Evolutionary conservation across 2,329 filamentous ascomycete species (phyloP), one percentile per base, ranked within the genome.

Genomic region (Corniculantispora saksenae): DNA sequence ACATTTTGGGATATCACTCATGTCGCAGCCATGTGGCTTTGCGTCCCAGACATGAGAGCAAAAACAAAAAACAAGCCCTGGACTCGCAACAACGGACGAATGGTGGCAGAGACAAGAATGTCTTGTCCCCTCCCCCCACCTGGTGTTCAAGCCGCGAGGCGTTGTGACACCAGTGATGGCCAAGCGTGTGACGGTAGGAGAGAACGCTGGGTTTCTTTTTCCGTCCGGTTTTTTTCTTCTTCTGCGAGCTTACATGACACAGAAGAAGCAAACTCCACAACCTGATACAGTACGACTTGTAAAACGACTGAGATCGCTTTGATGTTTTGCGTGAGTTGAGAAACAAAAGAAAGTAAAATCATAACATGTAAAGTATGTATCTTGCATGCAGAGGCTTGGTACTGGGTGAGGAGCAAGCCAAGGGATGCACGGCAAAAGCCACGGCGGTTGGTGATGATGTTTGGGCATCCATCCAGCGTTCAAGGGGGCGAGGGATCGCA

Each of bases 251-350:
- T 62, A 25, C 60, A 43, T 43, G 58, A 29, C 21, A 61, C 25
- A 6, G n/a, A 62, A 50, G 59, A 62, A 62, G 59, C 59, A 62
- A 62, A 62, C 59, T 55, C 27, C n/a, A 35, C 8, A 45, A 23
- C 12, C 7, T 23, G 19, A 51, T 40, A 32, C 21, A 19, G 48
- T 62, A 38, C n/a, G 48, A 21, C 48, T 8, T 47, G 50, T 6
- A 25, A 47, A 47, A 10, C n/a, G 19, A n/a, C 8, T 48, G n/a
- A n/a, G n/a, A n/a, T n/a, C n/a, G n/a, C n/a, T 21, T 25, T 21
- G 7, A 21, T 48, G 17, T 7, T 25, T n/a, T 10, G n/a, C 13
- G 45, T 48, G 19, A 21, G 9, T 25, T 21, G 17, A 21, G 17
- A 43, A 32, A 32, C 6, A 32, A 25, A 55, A 29, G 8, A 3